phyloP scores from a whole-genome alignment of 345 rosid genomes.

The Salix udensis region DNA sequence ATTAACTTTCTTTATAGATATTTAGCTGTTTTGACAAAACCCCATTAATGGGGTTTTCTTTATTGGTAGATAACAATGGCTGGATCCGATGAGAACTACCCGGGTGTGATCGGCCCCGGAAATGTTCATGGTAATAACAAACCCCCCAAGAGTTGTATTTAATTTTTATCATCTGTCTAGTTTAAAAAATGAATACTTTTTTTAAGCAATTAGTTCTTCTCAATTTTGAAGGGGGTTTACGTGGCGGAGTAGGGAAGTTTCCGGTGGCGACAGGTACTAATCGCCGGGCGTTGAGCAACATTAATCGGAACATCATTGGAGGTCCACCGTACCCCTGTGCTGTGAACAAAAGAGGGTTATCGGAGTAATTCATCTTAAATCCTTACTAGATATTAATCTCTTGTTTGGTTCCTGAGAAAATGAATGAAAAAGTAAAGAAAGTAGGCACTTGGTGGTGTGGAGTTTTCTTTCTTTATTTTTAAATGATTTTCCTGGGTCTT shows the following conservation, averaged over 20 bases:
- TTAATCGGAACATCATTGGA: constrained; percentile 61
- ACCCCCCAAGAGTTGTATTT: neutral
- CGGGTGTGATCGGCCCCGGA: constrained; percentile 53
- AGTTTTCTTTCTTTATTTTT: neutral
- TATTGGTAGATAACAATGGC: constrained; percentile 45
- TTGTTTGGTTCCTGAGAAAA: neutral
- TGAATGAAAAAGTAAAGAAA: neutral
- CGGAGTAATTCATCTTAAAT: constrained; percentile 45
- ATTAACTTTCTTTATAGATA: neutral
- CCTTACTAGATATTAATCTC: neutral
- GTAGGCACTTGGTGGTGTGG: neutral
- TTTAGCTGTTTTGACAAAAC: constrained; percentile 1
- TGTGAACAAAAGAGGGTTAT: constrained; percentile 53
- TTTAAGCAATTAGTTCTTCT: neutral
- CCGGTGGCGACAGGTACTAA: constrained; percentile 40
- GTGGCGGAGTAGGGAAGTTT: constrained; percentile 55
- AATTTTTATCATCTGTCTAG: neutral
- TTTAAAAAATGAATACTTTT: neutral
- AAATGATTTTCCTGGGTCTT: neutral
- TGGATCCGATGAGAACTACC: constrained; percentile 76
- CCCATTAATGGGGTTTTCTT: constrained; percentile 14
- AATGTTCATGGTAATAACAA: constrained; percentile 45
- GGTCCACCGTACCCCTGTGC: constrained; percentile 68
- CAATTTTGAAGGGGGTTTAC: constrained; percentile 45
- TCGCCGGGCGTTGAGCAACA: constrained; percentile 68